Conservation (phyloP, 176 grass and related monocot species). For the Cocos nucifera region DNA sequence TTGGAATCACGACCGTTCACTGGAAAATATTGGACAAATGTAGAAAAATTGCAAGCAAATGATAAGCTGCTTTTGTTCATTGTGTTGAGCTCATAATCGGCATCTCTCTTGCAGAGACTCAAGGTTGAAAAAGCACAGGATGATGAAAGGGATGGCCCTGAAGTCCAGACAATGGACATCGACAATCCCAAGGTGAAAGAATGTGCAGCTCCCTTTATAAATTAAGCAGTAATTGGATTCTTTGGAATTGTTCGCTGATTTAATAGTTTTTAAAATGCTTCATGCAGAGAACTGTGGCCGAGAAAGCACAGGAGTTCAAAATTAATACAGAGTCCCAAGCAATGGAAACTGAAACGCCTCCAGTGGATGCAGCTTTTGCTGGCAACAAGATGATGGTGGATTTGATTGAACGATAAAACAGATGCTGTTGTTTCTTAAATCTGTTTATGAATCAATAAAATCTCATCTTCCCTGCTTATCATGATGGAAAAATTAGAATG, state of each 20-base stretch:
- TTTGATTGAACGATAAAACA: too few relatives aligned
- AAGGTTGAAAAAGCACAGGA: slow-evolving; percentile 3
- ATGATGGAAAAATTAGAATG: too few relatives aligned
- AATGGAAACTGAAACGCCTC: neutral
- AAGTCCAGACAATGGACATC: neutral
- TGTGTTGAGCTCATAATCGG: neutral
- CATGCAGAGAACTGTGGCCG: neutral
- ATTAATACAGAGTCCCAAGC: neutral
- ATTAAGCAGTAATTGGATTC: too few relatives aligned
- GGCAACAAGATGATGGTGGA: neutral
- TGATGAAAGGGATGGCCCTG: neutral
- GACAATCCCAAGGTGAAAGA: neutral
- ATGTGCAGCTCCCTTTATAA: neutral
- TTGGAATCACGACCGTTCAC: too few relatives aligned
- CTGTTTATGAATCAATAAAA: too few relatives aligned
- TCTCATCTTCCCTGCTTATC: too few relatives aligned
- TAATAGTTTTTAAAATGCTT: neutral
- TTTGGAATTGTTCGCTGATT: too few relatives aligned
- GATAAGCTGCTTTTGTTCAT: slow-evolving; percentile 3
- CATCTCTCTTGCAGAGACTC: slow-evolving; percentile 5
- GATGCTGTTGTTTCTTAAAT: too few relatives aligned
- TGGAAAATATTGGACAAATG: too few relatives aligned
- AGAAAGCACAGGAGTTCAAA: neutral
- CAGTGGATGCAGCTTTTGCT: neutral
- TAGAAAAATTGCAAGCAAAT: too few relatives aligned